Percentiles rank a stretch among this genome's conserved stretches.
Evolutionary conservation across 1,284 basidiomycete species (phyloP).

Genomic region (Irpex sp.): DNA sequence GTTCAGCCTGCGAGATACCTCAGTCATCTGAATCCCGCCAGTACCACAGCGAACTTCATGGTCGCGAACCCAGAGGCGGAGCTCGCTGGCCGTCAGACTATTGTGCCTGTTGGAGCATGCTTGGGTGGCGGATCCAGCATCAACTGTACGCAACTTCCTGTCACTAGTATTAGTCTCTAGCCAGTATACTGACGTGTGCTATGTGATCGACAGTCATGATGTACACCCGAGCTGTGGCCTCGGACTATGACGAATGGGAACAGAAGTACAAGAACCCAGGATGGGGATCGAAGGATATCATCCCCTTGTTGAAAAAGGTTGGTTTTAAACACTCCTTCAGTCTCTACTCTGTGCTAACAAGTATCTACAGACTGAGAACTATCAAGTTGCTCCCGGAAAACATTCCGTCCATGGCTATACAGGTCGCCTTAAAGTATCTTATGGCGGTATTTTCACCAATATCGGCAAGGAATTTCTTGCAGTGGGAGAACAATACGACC

Average conservation of each 20-base stretch:
- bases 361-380: conserved; percentile 1
- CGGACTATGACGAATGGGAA: conserved; percentile 54
- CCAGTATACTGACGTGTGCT: too few species aligned
- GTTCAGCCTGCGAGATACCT: conserved; percentile 44
- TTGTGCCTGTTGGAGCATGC: conserved; percentile 37
- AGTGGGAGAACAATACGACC: conserved; percentile 10
- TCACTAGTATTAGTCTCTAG: too few species aligned
- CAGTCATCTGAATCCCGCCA: conserved; percentile 29
- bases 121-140: conserved; percentile 53
- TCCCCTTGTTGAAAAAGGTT: conserved; percentile 30
- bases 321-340: not conserved
- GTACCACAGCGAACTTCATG: conserved; percentile 37
- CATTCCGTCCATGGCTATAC: conserved; percentile 14
- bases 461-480: conserved; percentile 17
- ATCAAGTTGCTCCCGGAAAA: conserved; percentile 9
- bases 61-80: conserved; percentile 35
- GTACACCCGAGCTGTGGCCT: conserved; percentile 47
- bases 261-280: conserved; percentile 40
- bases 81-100: conserved; percentile 35
- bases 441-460: conserved; percentile 12
- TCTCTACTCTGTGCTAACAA: not conserved
- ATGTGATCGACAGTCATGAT: conserved; percentile 16
- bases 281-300: conserved; percentile 45
- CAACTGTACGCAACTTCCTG: conserved; percentile 36
- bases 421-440: conserved; percentile 19